Percentiles rank a stretch among this genome's conserved stretches.
phyloP scores from a whole-genome alignment of 2,329 filamentous ascomycete species.

The Fusarium sp. region DNA sequence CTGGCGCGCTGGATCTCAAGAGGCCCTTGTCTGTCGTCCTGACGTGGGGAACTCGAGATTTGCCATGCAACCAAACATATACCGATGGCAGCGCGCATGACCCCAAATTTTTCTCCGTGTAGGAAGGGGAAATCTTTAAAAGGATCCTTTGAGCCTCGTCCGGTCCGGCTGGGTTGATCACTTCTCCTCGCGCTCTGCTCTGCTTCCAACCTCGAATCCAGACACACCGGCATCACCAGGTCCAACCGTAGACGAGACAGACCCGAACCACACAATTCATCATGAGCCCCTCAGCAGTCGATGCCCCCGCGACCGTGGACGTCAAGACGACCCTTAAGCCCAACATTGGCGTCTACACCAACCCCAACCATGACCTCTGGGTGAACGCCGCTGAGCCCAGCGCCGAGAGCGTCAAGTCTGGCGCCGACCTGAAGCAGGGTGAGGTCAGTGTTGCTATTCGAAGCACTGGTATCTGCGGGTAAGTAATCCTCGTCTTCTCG shows the following conservation, averaged over 20 bases:
- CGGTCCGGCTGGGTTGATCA: conserved; percentile 8
- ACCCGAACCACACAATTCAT: conserved; percentile 15
- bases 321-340: conserved; percentile 66
- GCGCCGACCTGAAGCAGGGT: conserved; percentile 77
- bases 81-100: conserved; percentile 45
- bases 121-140: conserved; percentile 39
- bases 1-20: conserved; percentile 35
- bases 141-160: conserved; percentile 34
- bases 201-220: conserved; percentile 13
- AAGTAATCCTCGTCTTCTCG: conserved; percentile 44
- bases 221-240: conserved; percentile 15
- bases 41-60: conserved; percentile 46
- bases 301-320: conserved; percentile 41
- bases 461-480: conserved; percentile 97
- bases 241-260: conserved; percentile 18
- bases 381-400: conserved; percentile 82
- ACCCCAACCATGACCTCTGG: conserved; percentile 93
- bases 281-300: conserved; percentile 53
- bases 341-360: conserved; percentile 97
- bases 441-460: conserved; percentile 91
- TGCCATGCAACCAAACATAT: conserved; percentile 45
- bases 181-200: conserved; percentile 29
- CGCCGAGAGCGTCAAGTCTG: conserved; percentile 78
- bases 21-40: conserved; percentile 27
- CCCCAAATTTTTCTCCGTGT: conserved; percentile 42